These are phyloP conservation scores for Acacia melanoxylon DNA, from an alignment of 306 rosid genomes.

Conservation along the genomic window DNA sequence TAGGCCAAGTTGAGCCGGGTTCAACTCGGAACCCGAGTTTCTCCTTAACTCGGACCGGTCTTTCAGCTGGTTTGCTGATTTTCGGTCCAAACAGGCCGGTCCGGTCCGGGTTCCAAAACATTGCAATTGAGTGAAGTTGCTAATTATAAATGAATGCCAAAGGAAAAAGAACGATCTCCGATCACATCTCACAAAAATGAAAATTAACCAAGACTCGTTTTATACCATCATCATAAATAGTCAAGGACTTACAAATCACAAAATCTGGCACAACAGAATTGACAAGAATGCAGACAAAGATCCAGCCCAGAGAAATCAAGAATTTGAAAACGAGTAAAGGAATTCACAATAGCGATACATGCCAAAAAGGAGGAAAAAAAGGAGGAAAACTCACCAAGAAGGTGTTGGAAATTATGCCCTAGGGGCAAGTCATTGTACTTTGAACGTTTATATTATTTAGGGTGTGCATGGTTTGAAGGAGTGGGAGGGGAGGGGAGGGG, in stretches of 20 bases:
- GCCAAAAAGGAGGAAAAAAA: background rate
- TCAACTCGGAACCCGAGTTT: no score
- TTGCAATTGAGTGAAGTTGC: background rate
- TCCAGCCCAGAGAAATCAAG: background rate
- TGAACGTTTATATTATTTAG: no score
- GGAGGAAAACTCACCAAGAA: background rate
- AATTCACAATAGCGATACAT: background rate
- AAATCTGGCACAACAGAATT: background rate
- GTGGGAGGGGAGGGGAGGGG: no score
- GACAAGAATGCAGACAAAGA: background rate
- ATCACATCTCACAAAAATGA: background rate
- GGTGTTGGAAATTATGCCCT: no score
- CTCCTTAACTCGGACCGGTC: no score
- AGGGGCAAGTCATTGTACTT: no score
- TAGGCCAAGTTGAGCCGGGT: no score
- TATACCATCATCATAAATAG: background rate
- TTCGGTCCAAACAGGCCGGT: no score
- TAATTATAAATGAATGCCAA: background rate
- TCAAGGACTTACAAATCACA: background rate
- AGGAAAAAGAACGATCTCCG: background rate
- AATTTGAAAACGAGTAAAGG: background rate
- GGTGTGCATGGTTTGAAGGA: no score
- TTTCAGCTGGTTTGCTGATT: no score
- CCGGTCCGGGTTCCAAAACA: no score
- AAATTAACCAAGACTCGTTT: background rate